Percentiles rank a stretch among this genome's conserved stretches.
Evolutionary conservation across 495 filamentous ascomycete genomes (phyloP).

Genomic region (Neurospora hispaniola): DNA sequence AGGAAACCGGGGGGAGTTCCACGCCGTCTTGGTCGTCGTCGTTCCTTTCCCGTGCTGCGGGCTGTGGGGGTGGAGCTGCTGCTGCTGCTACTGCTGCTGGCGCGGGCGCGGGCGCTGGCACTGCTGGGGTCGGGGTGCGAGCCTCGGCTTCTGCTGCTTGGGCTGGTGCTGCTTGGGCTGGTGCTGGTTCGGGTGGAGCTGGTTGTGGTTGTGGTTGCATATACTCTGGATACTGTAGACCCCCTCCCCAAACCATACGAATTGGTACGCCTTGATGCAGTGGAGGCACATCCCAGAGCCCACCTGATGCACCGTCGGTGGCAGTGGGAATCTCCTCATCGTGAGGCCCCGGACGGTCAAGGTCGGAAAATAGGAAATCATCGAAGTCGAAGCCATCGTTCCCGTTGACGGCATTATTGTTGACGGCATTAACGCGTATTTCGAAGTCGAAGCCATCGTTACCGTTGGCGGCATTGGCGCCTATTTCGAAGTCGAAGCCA

Average conservation of each 20-base stretch:
- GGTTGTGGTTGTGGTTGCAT: not conserved
- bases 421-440: not conserved
- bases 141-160: not conserved
- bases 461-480: not conserved
- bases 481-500: not conserved
- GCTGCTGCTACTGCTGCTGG: not conserved
- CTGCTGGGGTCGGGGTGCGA: not conserved
- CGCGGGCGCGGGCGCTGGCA: not conserved
- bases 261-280: not conserved
- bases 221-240: not conserved
- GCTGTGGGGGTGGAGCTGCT: not conserved
- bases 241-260: not conserved
- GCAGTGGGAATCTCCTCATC: not conserved
- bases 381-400: conserved; percentile 6
- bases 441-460: conserved; percentile 7
- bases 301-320: not conserved
- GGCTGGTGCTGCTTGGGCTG: no score
- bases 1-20: conserved; percentile 8
- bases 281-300: no score
- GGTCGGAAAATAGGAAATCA: not conserved
- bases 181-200: not conserved
- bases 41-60: not conserved
- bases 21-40: conserved; percentile 7
- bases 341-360: not conserved
- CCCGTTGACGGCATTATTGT: not conserved